Conservation (phyloP, 2,329 filamentous ascomycete genomes). For the Gnomoniopsis smithogilvyi region DNA sequence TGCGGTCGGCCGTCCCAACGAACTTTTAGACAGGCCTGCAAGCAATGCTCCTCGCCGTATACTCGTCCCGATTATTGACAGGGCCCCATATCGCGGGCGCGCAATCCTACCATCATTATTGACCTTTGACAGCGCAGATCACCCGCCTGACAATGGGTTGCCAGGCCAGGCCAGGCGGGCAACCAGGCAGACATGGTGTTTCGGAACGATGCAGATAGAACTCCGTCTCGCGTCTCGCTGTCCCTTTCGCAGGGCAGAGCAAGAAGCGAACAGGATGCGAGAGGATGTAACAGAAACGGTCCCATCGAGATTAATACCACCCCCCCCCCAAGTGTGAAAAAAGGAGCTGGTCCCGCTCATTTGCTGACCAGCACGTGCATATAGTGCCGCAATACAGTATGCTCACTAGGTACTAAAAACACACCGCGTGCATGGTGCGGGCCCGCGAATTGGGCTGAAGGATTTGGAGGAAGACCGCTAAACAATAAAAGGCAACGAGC, state of each 20-base stretch:
- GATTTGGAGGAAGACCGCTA: not conserved
- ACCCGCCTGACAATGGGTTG: not conserved
- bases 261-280: not conserved
- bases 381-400: not conserved
- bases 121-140: slow-evolving; percentile 5
- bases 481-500: not conserved
- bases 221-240: slow-evolving; percentile 1
- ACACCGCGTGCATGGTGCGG: not conserved
- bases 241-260: not conserved
- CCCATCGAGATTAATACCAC: not conserved
- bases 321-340: not conserved
- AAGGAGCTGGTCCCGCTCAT: not conserved
- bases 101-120: not conserved
- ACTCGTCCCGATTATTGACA: not conserved
- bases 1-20: not conserved
- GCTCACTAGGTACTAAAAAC: too few species aligned
- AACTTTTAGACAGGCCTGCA: not conserved
- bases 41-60: not conserved
- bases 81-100: not conserved
- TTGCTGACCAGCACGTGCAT: not conserved
- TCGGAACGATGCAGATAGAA: not conserved
- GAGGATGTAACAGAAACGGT: not conserved
- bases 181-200: not conserved
- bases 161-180: not conserved
- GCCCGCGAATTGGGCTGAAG: not conserved